phyloP scores from a whole-genome alignment of 75 land plant genomes.

The Isoetes taiwanensis region DNA sequence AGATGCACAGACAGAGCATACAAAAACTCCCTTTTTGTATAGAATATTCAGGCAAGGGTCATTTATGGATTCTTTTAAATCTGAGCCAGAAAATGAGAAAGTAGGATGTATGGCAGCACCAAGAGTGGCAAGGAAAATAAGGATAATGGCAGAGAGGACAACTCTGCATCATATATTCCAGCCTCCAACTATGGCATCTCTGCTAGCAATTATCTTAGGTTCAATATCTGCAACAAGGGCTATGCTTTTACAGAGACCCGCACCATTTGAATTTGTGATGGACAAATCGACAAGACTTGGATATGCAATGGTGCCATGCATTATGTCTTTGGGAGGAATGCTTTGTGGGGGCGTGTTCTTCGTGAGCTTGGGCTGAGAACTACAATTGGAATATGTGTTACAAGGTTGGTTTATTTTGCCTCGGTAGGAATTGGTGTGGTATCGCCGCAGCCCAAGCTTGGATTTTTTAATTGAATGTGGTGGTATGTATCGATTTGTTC shows the following conservation, averaged over 20 bases:
- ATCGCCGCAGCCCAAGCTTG: slow-evolving; percentile 34
- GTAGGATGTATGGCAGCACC: slow-evolving; percentile 63
- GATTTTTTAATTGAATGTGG: slow-evolving; percentile 35
- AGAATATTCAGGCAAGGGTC: slow-evolving; percentile 42
- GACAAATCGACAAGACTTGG: slow-evolving; percentile 59
- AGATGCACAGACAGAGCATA: slow-evolving; percentile 55
- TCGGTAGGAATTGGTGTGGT: slow-evolving; percentile 57
- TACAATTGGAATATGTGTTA: slow-evolving; percentile 46
- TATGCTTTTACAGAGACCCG: slow-evolving; percentile 46
- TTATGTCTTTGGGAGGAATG: slow-evolving; percentile 75
- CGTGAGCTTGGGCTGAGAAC: slow-evolving; percentile 60
- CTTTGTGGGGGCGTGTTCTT: slow-evolving; percentile 57
- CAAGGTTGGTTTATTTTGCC: slow-evolving; percentile 68
- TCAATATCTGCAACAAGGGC: slow-evolving; percentile 33
- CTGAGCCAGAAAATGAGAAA: slow-evolving; percentile 27
- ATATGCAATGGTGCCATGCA: slow-evolving; percentile 67
- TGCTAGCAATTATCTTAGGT: slow-evolving; percentile 57
- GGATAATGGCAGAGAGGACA: slow-evolving; percentile 70
- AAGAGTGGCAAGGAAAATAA: slow-evolving; percentile 46
- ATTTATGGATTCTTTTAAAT: background rate
- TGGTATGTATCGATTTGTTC: slow-evolving; percentile 62
- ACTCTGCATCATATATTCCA: slow-evolving; percentile 67
- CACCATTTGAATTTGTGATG: slow-evolving; percentile 51
- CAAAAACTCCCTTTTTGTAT: slow-evolving; percentile 57
- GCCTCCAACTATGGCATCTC: slow-evolving; percentile 78